A percentile compares a stretch with the other conserved stretches of the same genome.
Conservation (phyloP, 768 basidiomycete species). For the Fistulinella prunicolor region DNA sequence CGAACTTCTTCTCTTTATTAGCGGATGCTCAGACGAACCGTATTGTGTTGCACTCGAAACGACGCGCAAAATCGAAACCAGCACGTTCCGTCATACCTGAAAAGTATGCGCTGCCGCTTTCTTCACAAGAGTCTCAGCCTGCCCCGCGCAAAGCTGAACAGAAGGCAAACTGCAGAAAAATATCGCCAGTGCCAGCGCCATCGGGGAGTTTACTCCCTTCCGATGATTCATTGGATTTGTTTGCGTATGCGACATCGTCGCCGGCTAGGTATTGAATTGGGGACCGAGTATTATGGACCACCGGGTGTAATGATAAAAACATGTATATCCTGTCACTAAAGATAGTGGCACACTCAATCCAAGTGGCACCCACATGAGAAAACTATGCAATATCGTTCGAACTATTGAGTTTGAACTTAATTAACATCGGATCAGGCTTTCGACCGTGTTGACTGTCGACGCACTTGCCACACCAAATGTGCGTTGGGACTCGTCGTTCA, state of each 20-base stretch:
- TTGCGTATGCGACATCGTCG: slow-evolving; percentile 37
- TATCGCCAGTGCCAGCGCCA: neutral
- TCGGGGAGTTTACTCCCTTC: slow-evolving; percentile 30
- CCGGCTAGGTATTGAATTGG: slow-evolving; percentile 20
- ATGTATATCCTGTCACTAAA: too few relatives aligned
- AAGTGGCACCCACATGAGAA: too few relatives aligned
- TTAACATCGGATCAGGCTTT: too few relatives aligned
- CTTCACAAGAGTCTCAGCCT: slow-evolving; percentile 6
- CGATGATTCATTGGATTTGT: slow-evolving; percentile 51
- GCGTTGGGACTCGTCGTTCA: too few relatives aligned
- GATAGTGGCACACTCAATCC: neutral
- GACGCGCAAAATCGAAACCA: slow-evolving; percentile 1
- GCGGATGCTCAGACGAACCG: slow-evolving; percentile 40
- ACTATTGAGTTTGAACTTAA: too few relatives aligned
- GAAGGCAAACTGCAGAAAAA: slow-evolving; percentile 2
- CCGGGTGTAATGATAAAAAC: neutral
- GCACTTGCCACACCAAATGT: too few relatives aligned
- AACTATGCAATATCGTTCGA: neutral
- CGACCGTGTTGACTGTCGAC: too few relatives aligned
- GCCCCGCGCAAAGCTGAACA: slow-evolving; percentile 10
- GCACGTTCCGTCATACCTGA: slow-evolving; percentile 14
- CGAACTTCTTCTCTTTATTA: slow-evolving; percentile 39
- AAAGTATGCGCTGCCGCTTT: slow-evolving; percentile 7
- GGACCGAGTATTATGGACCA: neutral
- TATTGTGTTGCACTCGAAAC: slow-evolving; percentile 32